These are phyloP conservation scores for Microdochium paspali DNA, from an alignment of 2,329 filamentous ascomycete genomes.

Conservation along the genomic window DNA sequence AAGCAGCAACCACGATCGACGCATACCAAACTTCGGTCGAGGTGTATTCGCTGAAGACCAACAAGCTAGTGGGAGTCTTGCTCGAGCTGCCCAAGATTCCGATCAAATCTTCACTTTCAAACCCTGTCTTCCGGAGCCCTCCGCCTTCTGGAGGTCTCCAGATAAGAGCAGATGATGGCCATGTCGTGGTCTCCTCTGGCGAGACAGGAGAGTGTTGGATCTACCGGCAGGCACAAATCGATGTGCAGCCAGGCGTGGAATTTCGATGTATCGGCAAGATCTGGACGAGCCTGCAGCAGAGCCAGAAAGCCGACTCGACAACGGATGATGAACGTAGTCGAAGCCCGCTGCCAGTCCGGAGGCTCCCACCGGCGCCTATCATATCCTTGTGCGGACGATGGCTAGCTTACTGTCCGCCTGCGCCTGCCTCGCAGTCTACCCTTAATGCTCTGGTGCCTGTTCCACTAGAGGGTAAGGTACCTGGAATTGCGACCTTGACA, in stretches of 20 bases:
- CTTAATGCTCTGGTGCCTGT: constrained; percentile 58
- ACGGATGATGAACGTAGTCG: constrained; percentile 35
- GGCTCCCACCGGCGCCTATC: constrained; percentile 50
- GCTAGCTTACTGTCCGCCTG: constrained; percentile 68
- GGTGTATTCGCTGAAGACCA: constrained; percentile 75
- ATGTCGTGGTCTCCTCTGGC: constrained; percentile 68
- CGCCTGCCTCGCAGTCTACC: constrained; percentile 61
- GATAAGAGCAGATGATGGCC: constrained; percentile 63
- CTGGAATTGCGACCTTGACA: constrained; percentile 49
- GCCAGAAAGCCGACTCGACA: constrained; percentile 34
- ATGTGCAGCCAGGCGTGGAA: constrained; percentile 29
- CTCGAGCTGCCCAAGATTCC: constrained; percentile 59
- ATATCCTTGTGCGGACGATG: constrained; percentile 63
- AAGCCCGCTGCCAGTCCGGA: constrained; percentile 25
- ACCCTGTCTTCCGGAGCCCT: constrained; percentile 59
- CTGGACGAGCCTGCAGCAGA: constrained; percentile 77
- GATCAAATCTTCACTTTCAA: constrained; percentile 47
- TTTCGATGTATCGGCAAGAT: constrained; percentile 74
- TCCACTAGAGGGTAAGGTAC: constrained; percentile 41
- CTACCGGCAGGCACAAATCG: constrained; percentile 43
- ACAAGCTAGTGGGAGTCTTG: constrained; percentile 60
- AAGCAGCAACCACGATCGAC: constrained; percentile 32
- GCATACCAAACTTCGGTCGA: constrained; percentile 83
- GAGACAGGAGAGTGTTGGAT: constrained; percentile 81
- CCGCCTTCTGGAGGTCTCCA: constrained; percentile 63